phyloP scores from a whole-genome alignment of 2,329 filamentous ascomycete species.

The Grosmannia clavigera region DNA sequence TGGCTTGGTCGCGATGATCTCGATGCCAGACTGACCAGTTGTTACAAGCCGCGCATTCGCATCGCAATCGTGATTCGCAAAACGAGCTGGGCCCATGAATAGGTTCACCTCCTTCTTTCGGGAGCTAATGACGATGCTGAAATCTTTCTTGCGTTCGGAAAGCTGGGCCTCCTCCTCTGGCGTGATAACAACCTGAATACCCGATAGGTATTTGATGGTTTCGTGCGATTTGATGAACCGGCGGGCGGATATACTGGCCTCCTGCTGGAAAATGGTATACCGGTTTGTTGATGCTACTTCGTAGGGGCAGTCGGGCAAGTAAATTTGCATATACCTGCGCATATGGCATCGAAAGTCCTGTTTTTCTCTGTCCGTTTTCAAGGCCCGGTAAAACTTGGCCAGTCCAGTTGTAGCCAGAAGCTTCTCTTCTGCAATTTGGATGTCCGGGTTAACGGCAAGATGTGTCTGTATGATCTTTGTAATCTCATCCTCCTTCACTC shows the following conservation, averaged over 20 bases:
- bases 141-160: conserved; percentile 75
- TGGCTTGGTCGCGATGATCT: conserved; percentile 71
- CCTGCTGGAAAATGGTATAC: conserved; percentile 82
- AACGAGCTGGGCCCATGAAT: conserved; percentile 88
- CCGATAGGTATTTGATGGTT: conserved; percentile 78
- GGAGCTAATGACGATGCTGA: conserved; percentile 91
- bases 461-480: conserved; percentile 48
- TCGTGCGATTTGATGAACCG: conserved; percentile 69
- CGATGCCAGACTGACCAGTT: conserved; percentile 73
- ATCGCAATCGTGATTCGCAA: conserved; percentile 93
- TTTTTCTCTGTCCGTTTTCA: conserved; percentile 67
- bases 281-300: conserved; percentile 87
- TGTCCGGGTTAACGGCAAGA: conserved; percentile 63
- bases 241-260: conserved; percentile 77
- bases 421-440: conserved; percentile 55
- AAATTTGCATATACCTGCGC: conserved; percentile 83
- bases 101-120: conserved; percentile 81
- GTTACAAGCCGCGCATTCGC: conserved; percentile 84
- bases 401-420: conserved; percentile 63
- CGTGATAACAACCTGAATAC: conserved; percentile 86
- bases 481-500: conserved; percentile 55
- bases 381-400: conserved; percentile 52
- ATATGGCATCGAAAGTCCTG: conserved; percentile 79
- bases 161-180: conserved; percentile 80
- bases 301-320: conserved; percentile 85